These are phyloP conservation scores for Arthrobotrys sinensis DNA, from an alignment of 2,329 filamentous ascomycete species.

Conservation along the genomic window DNA sequence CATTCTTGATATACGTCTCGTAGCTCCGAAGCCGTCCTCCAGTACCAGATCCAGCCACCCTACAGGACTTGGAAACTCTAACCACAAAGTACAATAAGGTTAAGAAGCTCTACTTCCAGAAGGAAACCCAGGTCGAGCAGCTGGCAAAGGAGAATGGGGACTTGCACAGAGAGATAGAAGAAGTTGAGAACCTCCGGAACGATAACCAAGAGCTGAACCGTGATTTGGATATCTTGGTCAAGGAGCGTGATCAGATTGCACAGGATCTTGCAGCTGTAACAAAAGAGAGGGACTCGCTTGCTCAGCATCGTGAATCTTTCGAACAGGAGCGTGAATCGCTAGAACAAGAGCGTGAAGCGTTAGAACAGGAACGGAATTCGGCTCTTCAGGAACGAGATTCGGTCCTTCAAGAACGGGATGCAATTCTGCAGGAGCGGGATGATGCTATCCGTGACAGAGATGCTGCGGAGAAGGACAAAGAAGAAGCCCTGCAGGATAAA, in stretches of 20 bases:
- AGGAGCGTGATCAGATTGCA: slow-evolving; percentile 43
- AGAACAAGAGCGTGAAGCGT: slow-evolving; percentile 8
- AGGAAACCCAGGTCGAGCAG: slow-evolving; percentile 54
- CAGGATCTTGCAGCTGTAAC: slow-evolving; percentile 31
- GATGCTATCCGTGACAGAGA: slow-evolving; percentile 28
- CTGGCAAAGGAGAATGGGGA: slow-evolving; percentile 51
- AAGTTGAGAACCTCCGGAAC: slow-evolving; percentile 33
- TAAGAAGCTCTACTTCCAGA: slow-evolving; percentile 61
- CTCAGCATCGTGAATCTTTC: slow-evolving; percentile 25
- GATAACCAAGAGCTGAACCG: slow-evolving; percentile 52
- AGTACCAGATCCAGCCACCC: slow-evolving; percentile 39
- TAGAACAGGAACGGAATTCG: slow-evolving; percentile 41
- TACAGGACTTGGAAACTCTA: slow-evolving; percentile 54
- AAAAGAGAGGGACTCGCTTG: slow-evolving; percentile 39
- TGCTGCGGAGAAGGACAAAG: slow-evolving; percentile 27
- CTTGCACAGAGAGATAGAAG: slow-evolving; percentile 41
- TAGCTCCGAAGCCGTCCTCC: slow-evolving; percentile 51
- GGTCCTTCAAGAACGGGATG: slow-evolving; percentile 40
- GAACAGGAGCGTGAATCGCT: slow-evolving; percentile 19
- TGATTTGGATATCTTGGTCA: slow-evolving; percentile 55
- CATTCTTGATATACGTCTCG: background rate
- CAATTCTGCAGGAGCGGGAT: slow-evolving; percentile 33
- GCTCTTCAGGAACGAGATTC: slow-evolving; percentile 38
- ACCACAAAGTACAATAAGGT: slow-evolving; percentile 60
- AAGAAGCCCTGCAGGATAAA: slow-evolving; percentile 8